These are phyloP conservation scores for Chlorella vulgaris DNA, from an alignment of 139 green algal genomes.

Conservation along the genomic window DNA sequence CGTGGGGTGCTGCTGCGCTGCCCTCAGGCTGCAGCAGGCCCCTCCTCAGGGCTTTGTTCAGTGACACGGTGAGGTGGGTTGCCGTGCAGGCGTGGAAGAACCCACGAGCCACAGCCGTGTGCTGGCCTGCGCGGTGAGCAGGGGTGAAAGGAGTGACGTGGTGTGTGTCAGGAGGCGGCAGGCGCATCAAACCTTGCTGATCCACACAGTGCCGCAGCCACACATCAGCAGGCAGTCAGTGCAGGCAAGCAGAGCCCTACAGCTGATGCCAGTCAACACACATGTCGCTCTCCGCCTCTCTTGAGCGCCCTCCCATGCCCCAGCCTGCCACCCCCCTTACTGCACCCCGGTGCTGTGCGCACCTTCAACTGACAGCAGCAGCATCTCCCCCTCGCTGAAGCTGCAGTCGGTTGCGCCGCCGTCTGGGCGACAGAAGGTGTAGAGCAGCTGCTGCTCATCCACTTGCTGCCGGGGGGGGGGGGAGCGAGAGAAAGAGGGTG, in stretches of 20 bases:
- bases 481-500: background rate
- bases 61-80: conserved; percentile 35
- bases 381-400: conserved; percentile 64
- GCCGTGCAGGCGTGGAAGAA: conserved; percentile 23
- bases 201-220: too few relatives aligned
- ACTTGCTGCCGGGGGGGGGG: conserved; percentile 2
- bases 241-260: too few relatives aligned
- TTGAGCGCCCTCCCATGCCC: background rate
- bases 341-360: background rate
- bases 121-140: conserved; percentile 35
- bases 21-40: conserved; percentile 23
- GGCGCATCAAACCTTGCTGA: too few relatives aligned
- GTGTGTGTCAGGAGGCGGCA: too few relatives aligned
- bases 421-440: conserved; percentile 21
- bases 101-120: conserved; percentile 38
- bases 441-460: conserved; percentile 30
- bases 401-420: conserved; percentile 13
- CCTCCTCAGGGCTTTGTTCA: conserved; percentile 40
- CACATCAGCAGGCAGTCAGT: too few relatives aligned
- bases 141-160: too few relatives aligned
- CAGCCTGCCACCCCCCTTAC: background rate
- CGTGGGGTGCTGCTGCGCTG: too few relatives aligned
- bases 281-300: too few relatives aligned
- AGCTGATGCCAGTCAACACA: too few relatives aligned
- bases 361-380: conserved; percentile 76